Conservation (phyloP, 352 stramenopile genomes). For the Globisporangium solare region DNA sequence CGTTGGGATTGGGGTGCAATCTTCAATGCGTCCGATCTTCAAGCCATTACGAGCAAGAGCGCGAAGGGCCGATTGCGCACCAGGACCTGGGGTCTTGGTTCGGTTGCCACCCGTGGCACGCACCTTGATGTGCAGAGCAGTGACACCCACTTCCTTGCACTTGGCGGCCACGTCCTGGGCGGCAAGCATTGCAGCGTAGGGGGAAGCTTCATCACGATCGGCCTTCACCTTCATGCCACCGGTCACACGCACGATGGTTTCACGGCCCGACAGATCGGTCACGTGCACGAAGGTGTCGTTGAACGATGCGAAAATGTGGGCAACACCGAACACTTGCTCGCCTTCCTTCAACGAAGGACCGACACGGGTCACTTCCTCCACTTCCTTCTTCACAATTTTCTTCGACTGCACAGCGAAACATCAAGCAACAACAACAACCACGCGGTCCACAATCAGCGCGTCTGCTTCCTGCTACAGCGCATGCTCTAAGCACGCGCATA, state of each 20-base stretch:
- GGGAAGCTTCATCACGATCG: slow-evolving; percentile 99
- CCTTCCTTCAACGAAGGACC: slow-evolving; percentile 94
- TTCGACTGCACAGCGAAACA: slow-evolving; percentile 57
- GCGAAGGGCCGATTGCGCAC: slow-evolving; percentile 97
- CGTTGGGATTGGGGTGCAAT: slow-evolving; percentile 99
- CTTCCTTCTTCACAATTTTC: slow-evolving; percentile 86
- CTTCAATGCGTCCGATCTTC: slow-evolving; percentile 99
- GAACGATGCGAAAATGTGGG: slow-evolving; percentile 99
- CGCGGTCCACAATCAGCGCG: neutral
- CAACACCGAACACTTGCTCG: slow-evolving; percentile 99
- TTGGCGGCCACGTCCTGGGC: slow-evolving; percentile 98
- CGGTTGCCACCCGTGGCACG: slow-evolving; percentile 98
- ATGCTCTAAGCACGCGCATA: neutral
- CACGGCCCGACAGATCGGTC: slow-evolving; percentile 98
- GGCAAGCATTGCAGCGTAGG: slow-evolving; percentile 99
- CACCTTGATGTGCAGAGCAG: slow-evolving; percentile 99
- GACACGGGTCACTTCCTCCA: slow-evolving; percentile 91
- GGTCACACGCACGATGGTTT: slow-evolving; percentile 99
- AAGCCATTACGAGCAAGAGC: slow-evolving; percentile 98
- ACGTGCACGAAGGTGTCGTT: slow-evolving; percentile 99
- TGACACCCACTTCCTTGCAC: slow-evolving; percentile 98
- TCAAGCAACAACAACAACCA: slow-evolving; percentile 3
- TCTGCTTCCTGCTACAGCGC: neutral
- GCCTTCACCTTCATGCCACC: slow-evolving; percentile 99
- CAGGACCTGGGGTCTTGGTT: slow-evolving; percentile 97